phyloP scores from a whole-genome alignment of 2,329 filamentous ascomycete species.

The Phialophora chinensis region DNA sequence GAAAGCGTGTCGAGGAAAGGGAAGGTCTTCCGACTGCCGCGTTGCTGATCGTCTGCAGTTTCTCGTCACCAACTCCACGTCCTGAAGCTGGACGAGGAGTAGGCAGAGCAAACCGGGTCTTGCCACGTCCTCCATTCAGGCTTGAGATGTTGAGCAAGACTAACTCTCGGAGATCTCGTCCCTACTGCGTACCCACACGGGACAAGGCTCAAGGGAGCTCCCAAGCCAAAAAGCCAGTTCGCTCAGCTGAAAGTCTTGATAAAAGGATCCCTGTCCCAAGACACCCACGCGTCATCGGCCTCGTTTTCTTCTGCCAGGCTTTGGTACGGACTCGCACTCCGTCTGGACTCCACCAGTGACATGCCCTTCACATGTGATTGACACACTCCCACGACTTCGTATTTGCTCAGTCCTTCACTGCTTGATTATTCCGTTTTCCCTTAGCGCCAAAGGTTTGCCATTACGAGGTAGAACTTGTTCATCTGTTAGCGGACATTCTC shows the following conservation, averaged over 20 bases:
- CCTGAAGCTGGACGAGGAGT: not conserved
- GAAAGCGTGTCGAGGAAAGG: not conserved
- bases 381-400: not conserved
- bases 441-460: not conserved
- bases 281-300: conserved; percentile 5
- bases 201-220: not conserved
- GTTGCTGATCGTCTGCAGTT: not conserved
- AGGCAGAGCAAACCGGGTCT: not conserved
- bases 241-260: not conserved
- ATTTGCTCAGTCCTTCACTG: not conserved
- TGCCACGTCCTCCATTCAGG: not conserved
- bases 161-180: not conserved
- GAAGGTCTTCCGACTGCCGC: not conserved
- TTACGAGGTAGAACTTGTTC: not conserved
- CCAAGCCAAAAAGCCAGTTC: not conserved
- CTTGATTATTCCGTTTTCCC: not conserved
- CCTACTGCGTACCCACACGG: not conserved
- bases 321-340: no score
- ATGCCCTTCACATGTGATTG: conserved; percentile 2
- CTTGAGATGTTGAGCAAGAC: not conserved
- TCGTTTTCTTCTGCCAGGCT: not conserved
- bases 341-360: not conserved
- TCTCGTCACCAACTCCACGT: not conserved
- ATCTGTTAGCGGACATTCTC: not conserved
- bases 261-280: not conserved